Conservation (phyloP, 2,329 filamentous ascomycete species). For the Xylaria sp. region DNA sequence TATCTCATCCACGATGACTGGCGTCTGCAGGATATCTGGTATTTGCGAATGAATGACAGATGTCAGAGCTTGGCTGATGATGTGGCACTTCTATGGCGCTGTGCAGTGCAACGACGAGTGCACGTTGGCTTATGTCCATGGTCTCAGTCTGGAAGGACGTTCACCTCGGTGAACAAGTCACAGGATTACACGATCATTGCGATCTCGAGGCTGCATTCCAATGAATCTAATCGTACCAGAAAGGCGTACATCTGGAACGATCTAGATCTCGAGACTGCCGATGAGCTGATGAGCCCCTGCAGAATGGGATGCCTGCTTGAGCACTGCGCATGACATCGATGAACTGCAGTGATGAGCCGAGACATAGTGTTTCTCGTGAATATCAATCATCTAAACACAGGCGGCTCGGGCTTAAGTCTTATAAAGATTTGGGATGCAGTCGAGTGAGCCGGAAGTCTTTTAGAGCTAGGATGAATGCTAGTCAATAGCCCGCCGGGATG, state of each 20-base stretch:
- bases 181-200: neutral
- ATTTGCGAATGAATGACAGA: neutral
- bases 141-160: neutral
- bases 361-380: neutral
- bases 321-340: neutral
- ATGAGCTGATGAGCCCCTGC: neutral
- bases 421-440: no score
- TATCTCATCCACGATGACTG: constrained; percentile 6
- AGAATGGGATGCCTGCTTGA: neutral
- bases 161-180: neutral
- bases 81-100: neutral
- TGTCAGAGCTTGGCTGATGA: neutral
- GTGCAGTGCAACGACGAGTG: neutral
- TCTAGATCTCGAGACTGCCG: neutral
- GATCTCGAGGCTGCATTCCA: neutral
- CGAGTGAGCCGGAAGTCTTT: neutral
- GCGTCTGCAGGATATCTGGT: neutral
- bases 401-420: neutral
- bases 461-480: neutral
- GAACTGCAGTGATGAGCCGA: neutral
- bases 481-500: neutral
- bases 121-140: neutral
- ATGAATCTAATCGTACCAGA: neutral
- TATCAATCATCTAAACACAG: neutral
- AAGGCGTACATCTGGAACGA: no score